A percentile compares a stretch with the other conserved stretches of the same genome.
phyloP scores from a whole-genome alignment of 1,284 basidiomycete genomes.

The Ceratobasidium sp. region DNA sequence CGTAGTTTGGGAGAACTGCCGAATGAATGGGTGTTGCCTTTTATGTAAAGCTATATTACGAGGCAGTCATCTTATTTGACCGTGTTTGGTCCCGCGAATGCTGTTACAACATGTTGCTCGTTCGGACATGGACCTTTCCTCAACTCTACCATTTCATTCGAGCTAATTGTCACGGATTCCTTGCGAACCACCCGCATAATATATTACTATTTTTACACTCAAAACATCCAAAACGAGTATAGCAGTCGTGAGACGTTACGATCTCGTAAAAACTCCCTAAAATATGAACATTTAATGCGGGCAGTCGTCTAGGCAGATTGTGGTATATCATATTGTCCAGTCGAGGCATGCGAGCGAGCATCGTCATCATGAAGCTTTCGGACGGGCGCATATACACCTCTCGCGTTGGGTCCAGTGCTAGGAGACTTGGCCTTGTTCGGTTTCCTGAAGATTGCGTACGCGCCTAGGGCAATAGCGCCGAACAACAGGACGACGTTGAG shows the following conservation, averaged over 20 bases:
- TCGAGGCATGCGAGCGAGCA: conserved; percentile 12
- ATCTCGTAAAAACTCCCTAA: background rate
- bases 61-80: too few relatives aligned
- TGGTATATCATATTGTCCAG: conserved; percentile 20
- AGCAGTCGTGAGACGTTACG: background rate
- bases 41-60: too few relatives aligned
- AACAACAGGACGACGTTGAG: conserved; percentile 47
- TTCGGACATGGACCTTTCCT: too few relatives aligned
- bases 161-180: too few relatives aligned
- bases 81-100: too few relatives aligned
- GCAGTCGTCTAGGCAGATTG: background rate
- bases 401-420: background rate
- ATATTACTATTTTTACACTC: background rate
- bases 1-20: too few relatives aligned
- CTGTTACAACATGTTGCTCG: too few relatives aligned
- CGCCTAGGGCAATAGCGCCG: conserved; percentile 35
- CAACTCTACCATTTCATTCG: too few relatives aligned
- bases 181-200: too few relatives aligned
- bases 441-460: background rate
- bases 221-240: background rate
- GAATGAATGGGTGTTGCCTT: too few relatives aligned
- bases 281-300: background rate
- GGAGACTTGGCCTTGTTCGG: conserved; percentile 4
- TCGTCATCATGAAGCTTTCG: conserved; percentile 36
- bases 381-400: conserved; percentile 29